phyloP scores from a whole-genome alignment of 1,284 basidiomycete genomes.

The Rhodotorula sp. region DNA sequence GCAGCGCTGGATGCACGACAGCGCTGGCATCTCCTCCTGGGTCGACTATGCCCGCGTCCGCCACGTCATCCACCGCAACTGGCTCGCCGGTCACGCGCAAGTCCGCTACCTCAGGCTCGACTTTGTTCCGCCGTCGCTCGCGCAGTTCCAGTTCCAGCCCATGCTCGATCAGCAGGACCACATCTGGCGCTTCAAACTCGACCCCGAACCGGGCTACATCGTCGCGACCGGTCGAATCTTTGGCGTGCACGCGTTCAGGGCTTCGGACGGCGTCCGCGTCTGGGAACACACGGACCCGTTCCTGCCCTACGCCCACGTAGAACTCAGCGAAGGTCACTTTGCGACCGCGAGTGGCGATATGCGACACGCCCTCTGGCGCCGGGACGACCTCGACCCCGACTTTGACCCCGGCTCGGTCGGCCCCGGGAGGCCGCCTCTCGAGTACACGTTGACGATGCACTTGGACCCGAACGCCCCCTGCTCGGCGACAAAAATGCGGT shows the following conservation, averaged over 20 bases:
- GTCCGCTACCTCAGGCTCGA: not conserved
- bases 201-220: not conserved
- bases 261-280: not conserved
- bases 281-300: not conserved
- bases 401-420: not conserved
- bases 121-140: too few relatives aligned
- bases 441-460: not conserved
- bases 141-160: not conserved
- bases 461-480: not conserved
- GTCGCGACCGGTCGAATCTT: slow-evolving; percentile 9
- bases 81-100: not conserved
- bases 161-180: not conserved
- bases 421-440: not conserved
- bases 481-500: slow-evolving; percentile 11
- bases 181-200: slow-evolving; percentile 31
- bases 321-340: slow-evolving; percentile 8
- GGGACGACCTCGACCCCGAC: not conserved
- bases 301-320: slow-evolving; percentile 1
- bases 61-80: slow-evolving; percentile 1
- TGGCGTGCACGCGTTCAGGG: slow-evolving; percentile 6
- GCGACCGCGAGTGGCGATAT: not conserved
- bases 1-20: slow-evolving; percentile 2
- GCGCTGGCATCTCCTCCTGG: not conserved
- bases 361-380: not conserved
- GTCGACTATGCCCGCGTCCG: not conserved